These are phyloP conservation scores for Baeospora myosura DNA, from an alignment of 1,284 basidiomycete genomes.

Conservation along the genomic window DNA sequence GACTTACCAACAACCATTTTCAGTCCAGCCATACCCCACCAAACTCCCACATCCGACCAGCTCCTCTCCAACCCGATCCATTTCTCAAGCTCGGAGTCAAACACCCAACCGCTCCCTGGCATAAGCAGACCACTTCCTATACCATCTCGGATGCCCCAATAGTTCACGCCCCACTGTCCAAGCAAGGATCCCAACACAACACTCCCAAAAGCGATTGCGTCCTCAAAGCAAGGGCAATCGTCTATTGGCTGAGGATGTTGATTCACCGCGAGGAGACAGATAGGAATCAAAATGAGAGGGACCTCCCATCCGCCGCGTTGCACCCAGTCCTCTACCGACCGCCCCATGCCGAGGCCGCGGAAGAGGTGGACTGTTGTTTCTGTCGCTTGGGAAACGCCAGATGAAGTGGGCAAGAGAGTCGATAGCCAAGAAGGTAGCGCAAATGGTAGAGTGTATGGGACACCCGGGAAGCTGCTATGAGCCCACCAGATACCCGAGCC, in stretches of 20 bases:
- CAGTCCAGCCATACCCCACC: conserved; percentile 48
- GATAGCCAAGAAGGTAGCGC: neutral
- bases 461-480: conserved; percentile 33
- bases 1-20: conserved; percentile 70
- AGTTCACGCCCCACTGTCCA: conserved; percentile 49
- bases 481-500: conserved; percentile 64
- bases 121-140: conserved; percentile 26
- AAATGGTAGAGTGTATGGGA: conserved; percentile 20
- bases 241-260: conserved; percentile 91
- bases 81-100: conserved; percentile 15
- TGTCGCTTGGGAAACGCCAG: neutral
- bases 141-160: conserved; percentile 3
- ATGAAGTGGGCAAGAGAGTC: neutral
- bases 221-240: conserved; percentile 97
- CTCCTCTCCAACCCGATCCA: conserved; percentile 32
- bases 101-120: conserved; percentile 49
- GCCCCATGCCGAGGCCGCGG: conserved; percentile 32
- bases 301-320: conserved; percentile 53
- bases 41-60: conserved; percentile 40
- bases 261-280: conserved; percentile 72
- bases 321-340: conserved; percentile 45
- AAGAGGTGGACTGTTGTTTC: conserved; percentile 22
- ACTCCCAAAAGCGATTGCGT: conserved; percentile 88
- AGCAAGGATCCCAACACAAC: conserved; percentile 76
- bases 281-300: conserved; percentile 59